These are phyloP conservation scores for Thelonectria rubi DNA, from an alignment of 2,329 filamentous ascomycete species.

Conservation along the genomic window DNA sequence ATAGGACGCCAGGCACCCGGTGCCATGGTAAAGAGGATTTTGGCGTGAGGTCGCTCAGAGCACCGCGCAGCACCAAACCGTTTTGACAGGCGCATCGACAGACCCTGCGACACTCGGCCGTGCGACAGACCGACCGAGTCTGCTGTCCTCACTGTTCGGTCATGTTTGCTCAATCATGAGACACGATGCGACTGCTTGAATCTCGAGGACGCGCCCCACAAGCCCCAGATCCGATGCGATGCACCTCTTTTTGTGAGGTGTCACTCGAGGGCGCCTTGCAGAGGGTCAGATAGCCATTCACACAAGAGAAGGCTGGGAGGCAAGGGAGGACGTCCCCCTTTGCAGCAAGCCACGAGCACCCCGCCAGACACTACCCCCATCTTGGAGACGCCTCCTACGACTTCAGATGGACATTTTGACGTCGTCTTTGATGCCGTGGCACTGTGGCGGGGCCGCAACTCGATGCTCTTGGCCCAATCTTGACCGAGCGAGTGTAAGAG, in stretches of 20 bases:
- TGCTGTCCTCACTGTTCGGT: too few species aligned
- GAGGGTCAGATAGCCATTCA: conserved; percentile 34
- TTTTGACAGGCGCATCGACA: neutral
- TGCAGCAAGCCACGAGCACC: conserved; percentile 17
- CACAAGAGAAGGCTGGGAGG: conserved; percentile 2
- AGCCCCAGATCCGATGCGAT: conserved; percentile 20
- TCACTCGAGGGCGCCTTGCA: neutral
- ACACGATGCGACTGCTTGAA: conserved; percentile 11
- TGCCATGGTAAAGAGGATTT: conserved; percentile 8
- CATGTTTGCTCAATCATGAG: neutral
- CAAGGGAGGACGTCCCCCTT: neutral
- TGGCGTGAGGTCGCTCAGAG: conserved; percentile 5
- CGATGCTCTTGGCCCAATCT: conserved; percentile 3
- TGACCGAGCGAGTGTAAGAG: conserved; percentile 33
- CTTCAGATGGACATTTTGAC: neutral
- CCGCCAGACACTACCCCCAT: neutral
- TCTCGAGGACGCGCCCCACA: conserved; percentile 11
- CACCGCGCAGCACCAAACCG: conserved; percentile 1
- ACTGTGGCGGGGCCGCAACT: conserved; percentile 12
- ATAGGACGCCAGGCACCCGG: conserved; percentile 9
- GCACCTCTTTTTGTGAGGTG: conserved; percentile 31
- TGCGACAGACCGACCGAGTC: too few species aligned
- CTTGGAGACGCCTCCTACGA: neutral
- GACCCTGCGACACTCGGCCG: neutral
- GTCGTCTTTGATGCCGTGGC: conserved; percentile 6